A percentile compares a stretch with the other conserved stretches of the same genome.
Conservation (phyloP, 1,139 yeast genomes). For the Scheffersomyces cryptocercus region DNA sequence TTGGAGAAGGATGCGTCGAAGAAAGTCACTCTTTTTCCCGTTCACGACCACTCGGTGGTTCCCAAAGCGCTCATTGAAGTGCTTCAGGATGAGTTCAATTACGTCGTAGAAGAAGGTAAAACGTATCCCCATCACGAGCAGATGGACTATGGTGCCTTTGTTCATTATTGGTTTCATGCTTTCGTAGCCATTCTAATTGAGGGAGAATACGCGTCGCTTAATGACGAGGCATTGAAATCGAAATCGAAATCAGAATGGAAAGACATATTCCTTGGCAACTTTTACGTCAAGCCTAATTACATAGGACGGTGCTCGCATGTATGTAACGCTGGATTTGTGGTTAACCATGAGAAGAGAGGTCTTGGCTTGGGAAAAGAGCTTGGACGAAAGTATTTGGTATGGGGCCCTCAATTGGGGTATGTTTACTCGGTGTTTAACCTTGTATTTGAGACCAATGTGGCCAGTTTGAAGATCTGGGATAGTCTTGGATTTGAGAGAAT, state of each 20-base stretch:
- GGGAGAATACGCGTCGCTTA: conserved; percentile 28
- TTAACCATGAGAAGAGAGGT: conserved; percentile 57
- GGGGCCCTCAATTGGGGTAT: conserved; percentile 75
- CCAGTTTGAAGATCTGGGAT: conserved; percentile 75
- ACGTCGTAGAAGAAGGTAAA: conserved; percentile 49
- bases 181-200: conserved; percentile 48
- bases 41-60: conserved; percentile 27
- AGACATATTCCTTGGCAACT: conserved; percentile 57
- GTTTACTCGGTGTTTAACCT: conserved; percentile 79
- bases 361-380: conserved; percentile 60
- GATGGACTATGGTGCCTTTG: conserved; percentile 31
- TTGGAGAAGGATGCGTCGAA: conserved; percentile 29
- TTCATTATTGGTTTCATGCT: conserved; percentile 43
- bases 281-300: conserved; percentile 78
- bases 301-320: conserved; percentile 74
- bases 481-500: conserved; percentile 69
- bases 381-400: conserved; percentile 58
- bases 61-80: conserved; percentile 37
- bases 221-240: conserved; percentile 11
- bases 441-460: conserved; percentile 72
- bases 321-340: conserved; percentile 80
- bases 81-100: conserved; percentile 41
- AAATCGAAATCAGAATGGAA: conserved; percentile 38
- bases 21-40: conserved; percentile 37
- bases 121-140: conserved; percentile 47